Evolutionary conservation across 148 eudicot species (phyloP), one percentile per base, ranked within the genome.

Genomic region (Rhododendron mucronatum): DNA sequence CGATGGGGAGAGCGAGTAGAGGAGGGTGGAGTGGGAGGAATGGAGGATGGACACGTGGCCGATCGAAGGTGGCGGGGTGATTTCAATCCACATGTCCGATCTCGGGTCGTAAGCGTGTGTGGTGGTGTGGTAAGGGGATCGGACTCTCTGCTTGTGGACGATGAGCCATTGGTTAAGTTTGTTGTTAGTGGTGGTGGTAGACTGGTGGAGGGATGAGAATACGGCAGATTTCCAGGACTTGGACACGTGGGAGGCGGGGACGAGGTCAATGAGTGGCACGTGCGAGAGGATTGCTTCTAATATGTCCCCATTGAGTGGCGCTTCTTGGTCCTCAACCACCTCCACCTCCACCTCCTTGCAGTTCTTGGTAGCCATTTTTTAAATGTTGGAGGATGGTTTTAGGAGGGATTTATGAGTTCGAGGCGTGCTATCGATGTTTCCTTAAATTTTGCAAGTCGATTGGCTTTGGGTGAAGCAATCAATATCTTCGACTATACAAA

Each of bases 61-160:
- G 5, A 45, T 89, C 48, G 20, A 69, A 0, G 83, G 37, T 7
- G 89, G 85, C 0, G 44, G 85, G 1, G 48, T 8, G 15, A 93
- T 67, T 9, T 86, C 71, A 37, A 92, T 50, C 98, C 98, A 96
- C 1, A 53, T 13, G 39, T 83, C 28, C 1, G 96, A 91, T 11
- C 95, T 86, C 0, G 96, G 98, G 7, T 96, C 98, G 74, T 92
- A 96, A 4, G 92, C 96, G 50, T 84, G 88, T 1, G 90, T 82
- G 33, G 89, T 81, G 59, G 80, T 85, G 7, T 77, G 1, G 79
- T 78, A 61, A 30, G 90, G 89, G 11, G 80, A 67, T 11, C 83
- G 86, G 11, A 51, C 84, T 86, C 33, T 73, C 48, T 93, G 95
- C 12, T 87, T 83, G 77, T 95, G 94, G 57, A 92, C 81, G 12